Evolutionary conservation across 306 rosid genomes (phyloP).

Genomic region (Albizia julibrissin): DNA sequence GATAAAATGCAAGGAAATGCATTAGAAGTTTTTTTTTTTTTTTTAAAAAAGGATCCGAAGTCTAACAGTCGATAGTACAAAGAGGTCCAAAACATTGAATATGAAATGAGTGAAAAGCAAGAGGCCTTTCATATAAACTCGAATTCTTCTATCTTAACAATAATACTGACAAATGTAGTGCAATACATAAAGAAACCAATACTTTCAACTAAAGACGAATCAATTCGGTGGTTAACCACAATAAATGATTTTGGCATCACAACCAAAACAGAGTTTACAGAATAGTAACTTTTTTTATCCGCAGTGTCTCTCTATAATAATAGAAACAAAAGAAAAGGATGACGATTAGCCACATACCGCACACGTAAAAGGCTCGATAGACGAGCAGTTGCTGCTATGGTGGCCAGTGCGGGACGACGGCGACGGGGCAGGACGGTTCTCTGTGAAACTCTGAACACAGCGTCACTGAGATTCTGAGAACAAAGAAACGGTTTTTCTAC

Average conservation of each 20-base stretch:
- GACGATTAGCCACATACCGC: neutral
- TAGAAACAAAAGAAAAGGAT: neutral
- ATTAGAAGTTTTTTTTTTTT: no score
- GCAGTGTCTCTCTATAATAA: neutral
- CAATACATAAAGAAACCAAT: neutral
- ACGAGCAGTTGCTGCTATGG: neutral
- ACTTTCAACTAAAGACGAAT: neutral
- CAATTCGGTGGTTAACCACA: neutral
- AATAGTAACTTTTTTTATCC: neutral
- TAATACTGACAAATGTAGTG: neutral
- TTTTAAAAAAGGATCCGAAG: neutral
- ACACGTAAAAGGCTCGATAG: neutral
- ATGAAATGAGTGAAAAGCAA: neutral
- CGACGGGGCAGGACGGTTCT: neutral
- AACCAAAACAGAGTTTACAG: neutral
- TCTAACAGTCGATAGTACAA: neutral
- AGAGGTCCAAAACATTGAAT: neutral
- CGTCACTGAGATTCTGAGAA: neutral
- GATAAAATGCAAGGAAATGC: neutral
- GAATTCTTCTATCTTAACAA: neutral
- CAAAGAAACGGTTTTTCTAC: neutral
- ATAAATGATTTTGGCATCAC: neutral
- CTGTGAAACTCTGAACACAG: neutral
- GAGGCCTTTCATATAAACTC: no score
- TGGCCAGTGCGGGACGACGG: neutral